Evolutionary conservation across 2,329 filamentous ascomycete genomes (phyloP).

Genomic region (Tolypocladium endophyticum): DNA sequence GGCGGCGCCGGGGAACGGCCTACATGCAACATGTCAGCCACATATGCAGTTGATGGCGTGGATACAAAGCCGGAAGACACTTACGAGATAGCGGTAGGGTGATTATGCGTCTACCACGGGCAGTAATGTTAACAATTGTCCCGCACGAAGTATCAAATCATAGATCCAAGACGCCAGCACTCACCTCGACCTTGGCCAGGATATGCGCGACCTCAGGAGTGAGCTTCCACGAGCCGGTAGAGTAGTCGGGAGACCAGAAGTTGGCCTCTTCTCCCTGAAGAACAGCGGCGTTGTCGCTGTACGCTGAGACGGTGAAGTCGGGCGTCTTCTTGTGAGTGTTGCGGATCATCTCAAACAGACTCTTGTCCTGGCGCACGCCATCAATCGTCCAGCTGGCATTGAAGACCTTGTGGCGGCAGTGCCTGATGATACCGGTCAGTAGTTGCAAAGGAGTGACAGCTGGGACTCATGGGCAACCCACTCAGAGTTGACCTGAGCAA

Average conservation of each 20-base stretch:
- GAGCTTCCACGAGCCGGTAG: conserved; percentile 78
- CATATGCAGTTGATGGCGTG: background rate
- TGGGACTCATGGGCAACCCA: conserved; percentile 1
- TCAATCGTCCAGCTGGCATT: conserved; percentile 96
- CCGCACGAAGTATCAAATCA: no score
- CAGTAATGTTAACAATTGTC: background rate
- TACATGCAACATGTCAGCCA: conserved; percentile 1
- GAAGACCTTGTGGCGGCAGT: conserved; percentile 81
- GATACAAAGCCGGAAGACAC: background rate
- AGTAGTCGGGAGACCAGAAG: conserved; percentile 78
- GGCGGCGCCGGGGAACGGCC: conserved; percentile 78
- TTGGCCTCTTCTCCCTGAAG: conserved; percentile 28
- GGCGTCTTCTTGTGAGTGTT: conserved; percentile 84
- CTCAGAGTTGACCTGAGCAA: conserved; percentile 97
- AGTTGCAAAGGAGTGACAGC: background rate
- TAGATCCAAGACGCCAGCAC: background rate
- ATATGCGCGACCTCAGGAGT: conserved; percentile 81
- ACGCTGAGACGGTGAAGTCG: conserved; percentile 81
- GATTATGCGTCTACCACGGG: conserved; percentile 64
- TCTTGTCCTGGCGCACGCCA: conserved; percentile 65
- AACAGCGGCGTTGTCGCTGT: conserved; percentile 97
- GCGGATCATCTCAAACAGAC: conserved; percentile 90
- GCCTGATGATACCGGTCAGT: conserved; percentile 21
- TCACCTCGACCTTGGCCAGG: conserved; percentile 74
- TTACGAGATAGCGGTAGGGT: conserved; percentile 81